These are phyloP conservation scores for Schwanniomyces yamadae DNA, from an alignment of 805 yeast genomes.

Conservation along the genomic window DNA sequence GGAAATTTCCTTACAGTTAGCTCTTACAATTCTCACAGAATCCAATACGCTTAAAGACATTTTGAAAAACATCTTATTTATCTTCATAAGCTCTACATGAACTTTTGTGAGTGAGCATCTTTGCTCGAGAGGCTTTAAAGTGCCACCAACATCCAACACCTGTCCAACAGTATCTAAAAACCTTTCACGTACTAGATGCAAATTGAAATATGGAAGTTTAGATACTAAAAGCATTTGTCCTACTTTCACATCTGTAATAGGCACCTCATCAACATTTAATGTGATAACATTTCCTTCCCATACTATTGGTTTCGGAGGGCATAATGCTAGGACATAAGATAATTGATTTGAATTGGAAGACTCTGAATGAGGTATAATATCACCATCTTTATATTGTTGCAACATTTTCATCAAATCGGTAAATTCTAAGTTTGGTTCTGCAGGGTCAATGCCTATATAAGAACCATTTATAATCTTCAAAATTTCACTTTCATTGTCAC, in stretches of 20 bases:
- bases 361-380: conserved; percentile 9
- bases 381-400: conserved; percentile 7
- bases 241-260: conserved; percentile 56
- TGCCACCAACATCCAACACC: conserved; percentile 41
- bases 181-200: conserved; percentile 54
- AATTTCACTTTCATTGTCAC: conserved; percentile 39
- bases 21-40: conserved; percentile 51
- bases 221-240: conserved; percentile 69
- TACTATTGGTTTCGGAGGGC: conserved; percentile 79
- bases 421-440: conserved; percentile 24
- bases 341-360: conserved; percentile 27
- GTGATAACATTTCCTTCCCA: conserved; percentile 85
- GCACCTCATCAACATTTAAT: conserved; percentile 46
- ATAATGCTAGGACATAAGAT: conserved; percentile 70
- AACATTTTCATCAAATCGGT: conserved; percentile 21
- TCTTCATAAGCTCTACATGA: conserved; percentile 66
- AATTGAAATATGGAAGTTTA: conserved; percentile 60
- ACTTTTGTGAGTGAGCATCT: conserved; percentile 72
- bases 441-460: conserved; percentile 36
- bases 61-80: conserved; percentile 64
- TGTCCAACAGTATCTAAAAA: conserved; percentile 61
- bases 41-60: conserved; percentile 66
- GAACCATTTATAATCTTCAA: conserved; percentile 39
- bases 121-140: conserved; percentile 50
- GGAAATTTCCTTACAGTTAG: conserved; percentile 52